Evolutionary conservation across 306 rosid genomes (phyloP).

Genomic region (Ammopiptanthus mongolicus): DNA sequence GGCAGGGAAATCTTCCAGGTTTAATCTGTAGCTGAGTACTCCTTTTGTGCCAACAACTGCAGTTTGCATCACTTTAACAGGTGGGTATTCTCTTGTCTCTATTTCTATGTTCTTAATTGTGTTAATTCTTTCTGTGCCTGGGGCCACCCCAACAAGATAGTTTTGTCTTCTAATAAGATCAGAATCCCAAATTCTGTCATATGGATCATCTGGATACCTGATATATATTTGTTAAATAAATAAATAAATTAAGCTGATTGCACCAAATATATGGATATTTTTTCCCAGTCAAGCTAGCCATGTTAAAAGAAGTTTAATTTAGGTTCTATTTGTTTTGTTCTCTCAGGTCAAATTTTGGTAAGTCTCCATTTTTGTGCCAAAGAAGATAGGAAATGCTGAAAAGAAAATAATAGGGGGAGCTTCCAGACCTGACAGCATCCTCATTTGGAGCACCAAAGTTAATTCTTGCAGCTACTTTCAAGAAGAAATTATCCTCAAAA

Average conservation of each 20-base stretch:
- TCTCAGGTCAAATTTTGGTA: not conserved
- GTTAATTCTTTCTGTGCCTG: slow-evolving; percentile 80
- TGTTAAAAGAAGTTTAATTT: not conserved
- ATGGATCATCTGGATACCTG: slow-evolving; percentile 99
- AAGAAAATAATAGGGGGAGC: not conserved
- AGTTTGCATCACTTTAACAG: slow-evolving; percentile 83
- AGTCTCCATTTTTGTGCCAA: not conserved
- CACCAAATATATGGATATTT: not conserved
- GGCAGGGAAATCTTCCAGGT: slow-evolving; percentile 81
- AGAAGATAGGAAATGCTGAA: slow-evolving; percentile 5
- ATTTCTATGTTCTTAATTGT: slow-evolving; percentile 52
- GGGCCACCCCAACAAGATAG: slow-evolving; percentile 81
- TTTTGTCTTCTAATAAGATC: slow-evolving; percentile 88
- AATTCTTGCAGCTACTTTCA: slow-evolving; percentile 84
- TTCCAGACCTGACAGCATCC: slow-evolving; percentile 61
- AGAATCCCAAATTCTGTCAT: slow-evolving; percentile 95
- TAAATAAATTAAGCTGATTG: not conserved
- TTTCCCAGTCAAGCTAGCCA: not conserved
- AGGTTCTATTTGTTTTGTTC: not conserved
- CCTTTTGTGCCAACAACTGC: slow-evolving; percentile 79
- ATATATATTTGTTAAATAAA: slow-evolving; percentile 11
- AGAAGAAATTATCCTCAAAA: slow-evolving; percentile 73
- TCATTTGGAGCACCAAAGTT: slow-evolving; percentile 82
- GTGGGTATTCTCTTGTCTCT: slow-evolving; percentile 72
- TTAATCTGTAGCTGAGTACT: slow-evolving; percentile 62